Evolutionary conservation across 2,329 filamentous ascomycete genomes (phyloP).

Genomic region (Ophiostoma australiae): DNA sequence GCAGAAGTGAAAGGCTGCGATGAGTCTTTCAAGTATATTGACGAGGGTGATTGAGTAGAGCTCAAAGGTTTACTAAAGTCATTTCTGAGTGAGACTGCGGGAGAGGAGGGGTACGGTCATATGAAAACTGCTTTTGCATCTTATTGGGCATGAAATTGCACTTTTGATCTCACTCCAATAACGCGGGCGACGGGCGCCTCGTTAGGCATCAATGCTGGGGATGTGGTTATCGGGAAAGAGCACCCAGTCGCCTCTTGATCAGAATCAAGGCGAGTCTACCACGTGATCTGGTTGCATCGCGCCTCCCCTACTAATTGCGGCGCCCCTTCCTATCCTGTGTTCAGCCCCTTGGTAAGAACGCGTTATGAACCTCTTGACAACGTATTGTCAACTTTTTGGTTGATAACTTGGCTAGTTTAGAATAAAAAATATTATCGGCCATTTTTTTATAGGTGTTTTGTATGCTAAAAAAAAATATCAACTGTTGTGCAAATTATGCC

Average conservation of each 20-base stretch:
- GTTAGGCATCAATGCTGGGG: background rate
- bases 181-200: background rate
- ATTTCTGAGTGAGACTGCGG: too few relatives aligned
- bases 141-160: background rate
- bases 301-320: too few relatives aligned
- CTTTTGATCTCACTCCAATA: background rate
- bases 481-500: background rate
- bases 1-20: background rate
- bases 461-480: too few relatives aligned
- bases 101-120: background rate
- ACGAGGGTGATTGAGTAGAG: too few relatives aligned
- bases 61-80: too few relatives aligned
- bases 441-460: too few relatives aligned
- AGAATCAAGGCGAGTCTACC: background rate
- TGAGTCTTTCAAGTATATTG: too few relatives aligned
- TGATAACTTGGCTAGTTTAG: too few relatives aligned
- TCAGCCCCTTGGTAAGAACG: background rate
- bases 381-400: background rate
- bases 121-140: background rate
- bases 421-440: too few relatives aligned
- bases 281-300: background rate
- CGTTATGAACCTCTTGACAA: background rate
- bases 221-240: too few relatives aligned
- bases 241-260: too few relatives aligned
- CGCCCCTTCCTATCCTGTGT: background rate